Evolutionary conservation across 331 rosid genomes (phyloP).

Genomic region (Saraca asoca): DNA sequence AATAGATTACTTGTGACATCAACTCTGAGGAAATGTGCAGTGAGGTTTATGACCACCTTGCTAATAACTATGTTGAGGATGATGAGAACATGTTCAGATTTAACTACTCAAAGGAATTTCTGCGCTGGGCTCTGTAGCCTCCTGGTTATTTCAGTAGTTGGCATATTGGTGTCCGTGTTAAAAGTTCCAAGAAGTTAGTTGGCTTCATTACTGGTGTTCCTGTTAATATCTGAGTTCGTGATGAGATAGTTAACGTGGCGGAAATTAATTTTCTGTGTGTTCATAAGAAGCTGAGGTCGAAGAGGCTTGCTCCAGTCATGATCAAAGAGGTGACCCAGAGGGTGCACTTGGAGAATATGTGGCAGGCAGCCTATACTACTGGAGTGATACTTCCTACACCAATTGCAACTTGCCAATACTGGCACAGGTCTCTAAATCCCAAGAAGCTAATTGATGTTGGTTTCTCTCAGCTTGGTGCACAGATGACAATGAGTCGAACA

Average conservation of each 20-base stretch:
- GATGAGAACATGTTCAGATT: too few relatives aligned
- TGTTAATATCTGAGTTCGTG: constrained; percentile 78
- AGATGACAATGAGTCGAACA: constrained; percentile 97
- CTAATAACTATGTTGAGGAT: too few relatives aligned
- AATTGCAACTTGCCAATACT: constrained; percentile 83
- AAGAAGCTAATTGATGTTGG: constrained; percentile 96
- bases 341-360: constrained; percentile 90
- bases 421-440: constrained; percentile 96
- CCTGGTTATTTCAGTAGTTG: too few relatives aligned
- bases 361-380: constrained; percentile 97
- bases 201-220: constrained; percentile 90
- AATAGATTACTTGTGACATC: too few relatives aligned
- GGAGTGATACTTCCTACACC: constrained; percentile 96
- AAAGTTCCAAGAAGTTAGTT: constrained; percentile 91
- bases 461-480: constrained; percentile 87
- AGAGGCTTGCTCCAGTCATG: constrained; percentile 98
- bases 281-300: constrained; percentile 91
- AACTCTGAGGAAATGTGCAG: too few relatives aligned
- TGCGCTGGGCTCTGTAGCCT: too few relatives aligned
- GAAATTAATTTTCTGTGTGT: constrained; percentile 92
- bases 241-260: constrained; percentile 75
- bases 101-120: too few relatives aligned
- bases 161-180: too few relatives aligned
- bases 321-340: constrained; percentile 96
- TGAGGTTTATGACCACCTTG: too few relatives aligned